A percentile compares a stretch with the other conserved stretches of the same genome.
phyloP scores from a whole-genome alignment of 495 filamentous ascomycete genomes.

The Sphaerosporella brunnea region DNA sequence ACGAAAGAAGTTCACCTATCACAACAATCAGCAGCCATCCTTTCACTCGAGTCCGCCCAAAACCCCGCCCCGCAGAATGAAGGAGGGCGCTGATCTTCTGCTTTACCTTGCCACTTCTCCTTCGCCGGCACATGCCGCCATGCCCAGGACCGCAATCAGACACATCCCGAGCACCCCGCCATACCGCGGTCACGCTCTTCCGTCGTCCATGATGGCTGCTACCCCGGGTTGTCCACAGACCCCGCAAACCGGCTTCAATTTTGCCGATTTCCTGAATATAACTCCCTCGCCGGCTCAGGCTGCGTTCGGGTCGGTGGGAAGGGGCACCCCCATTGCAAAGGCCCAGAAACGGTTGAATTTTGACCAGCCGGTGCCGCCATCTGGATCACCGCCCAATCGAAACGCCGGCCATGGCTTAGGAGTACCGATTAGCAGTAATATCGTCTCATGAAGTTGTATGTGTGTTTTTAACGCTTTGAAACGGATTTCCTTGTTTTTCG shows the following conservation, averaged over 20 bases:
- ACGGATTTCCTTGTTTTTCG: neutral
- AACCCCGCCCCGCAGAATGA: conserved; percentile 25
- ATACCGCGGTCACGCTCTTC: conserved; percentile 45
- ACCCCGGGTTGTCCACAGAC: conserved; percentile 41
- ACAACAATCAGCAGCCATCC: too few relatives aligned
- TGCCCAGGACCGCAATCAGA: conserved; percentile 14
- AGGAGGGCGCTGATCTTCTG: conserved; percentile 79
- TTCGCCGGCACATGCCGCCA: conserved; percentile 43
- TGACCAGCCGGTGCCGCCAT: conserved; percentile 43
- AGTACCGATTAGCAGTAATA: conserved; percentile 43
- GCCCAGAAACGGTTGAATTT: conserved; percentile 44
- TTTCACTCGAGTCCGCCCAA: conserved; percentile 27
- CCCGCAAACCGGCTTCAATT: conserved; percentile 62
- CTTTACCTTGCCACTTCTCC: conserved; percentile 87
- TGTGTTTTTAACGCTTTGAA: conserved; percentile 5
- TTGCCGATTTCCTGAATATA: conserved; percentile 92
- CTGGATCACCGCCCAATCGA: conserved; percentile 16
- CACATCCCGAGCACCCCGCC: conserved; percentile 60
- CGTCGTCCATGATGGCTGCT: conserved; percentile 80
- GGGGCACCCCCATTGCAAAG: conserved; percentile 40
- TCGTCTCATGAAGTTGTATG: conserved; percentile 27
- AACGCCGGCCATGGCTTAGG: conserved; percentile 17
- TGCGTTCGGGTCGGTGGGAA: conserved; percentile 44
- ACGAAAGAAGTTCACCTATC: too few relatives aligned
- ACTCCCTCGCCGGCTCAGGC: conserved; percentile 87